Conservation (phyloP, 495 filamentous ascomycete species). For the Hyaloscypha hepaticicola region DNA sequence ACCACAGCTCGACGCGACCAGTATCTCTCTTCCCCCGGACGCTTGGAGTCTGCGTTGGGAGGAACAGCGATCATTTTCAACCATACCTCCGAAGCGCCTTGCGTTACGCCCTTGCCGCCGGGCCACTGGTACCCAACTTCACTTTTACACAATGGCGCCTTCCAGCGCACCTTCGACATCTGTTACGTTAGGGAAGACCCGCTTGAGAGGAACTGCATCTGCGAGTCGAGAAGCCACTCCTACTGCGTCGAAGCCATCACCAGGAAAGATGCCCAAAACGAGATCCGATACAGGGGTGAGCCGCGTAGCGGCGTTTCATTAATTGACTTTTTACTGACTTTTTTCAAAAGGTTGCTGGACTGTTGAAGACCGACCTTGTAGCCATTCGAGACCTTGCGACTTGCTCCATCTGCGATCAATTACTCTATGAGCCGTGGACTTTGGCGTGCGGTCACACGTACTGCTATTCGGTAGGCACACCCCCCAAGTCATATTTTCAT, state of each 20-base stretch:
- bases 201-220: neutral
- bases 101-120: neutral
- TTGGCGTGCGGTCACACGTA: slow-evolving; percentile 73
- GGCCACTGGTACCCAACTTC: neutral
- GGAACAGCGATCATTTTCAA: neutral
- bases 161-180: neutral
- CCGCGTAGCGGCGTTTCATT: neutral
- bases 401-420: slow-evolving; percentile 67
- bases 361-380: slow-evolving; percentile 29
- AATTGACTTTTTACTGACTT: slow-evolving; percentile 11
- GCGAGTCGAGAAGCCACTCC: slow-evolving; percentile 22
- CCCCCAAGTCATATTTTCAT: slow-evolving; percentile 20
- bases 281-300: slow-evolving; percentile 19
- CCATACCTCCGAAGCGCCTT: neutral
- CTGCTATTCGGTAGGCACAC: slow-evolving; percentile 61
- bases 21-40: neutral
- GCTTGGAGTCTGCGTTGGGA: neutral
- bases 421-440: slow-evolving; percentile 72
- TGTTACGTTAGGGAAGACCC: neutral
- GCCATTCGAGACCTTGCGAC: slow-evolving; percentile 41
- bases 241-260: neutral
- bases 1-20: neutral
- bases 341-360: slow-evolving; percentile 15
- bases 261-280: neutral
- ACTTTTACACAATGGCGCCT: slow-evolving; percentile 9